phyloP scores from a whole-genome alignment of 768 basidiomycete species.

The Porphyrellus cyaneotinctus region DNA sequence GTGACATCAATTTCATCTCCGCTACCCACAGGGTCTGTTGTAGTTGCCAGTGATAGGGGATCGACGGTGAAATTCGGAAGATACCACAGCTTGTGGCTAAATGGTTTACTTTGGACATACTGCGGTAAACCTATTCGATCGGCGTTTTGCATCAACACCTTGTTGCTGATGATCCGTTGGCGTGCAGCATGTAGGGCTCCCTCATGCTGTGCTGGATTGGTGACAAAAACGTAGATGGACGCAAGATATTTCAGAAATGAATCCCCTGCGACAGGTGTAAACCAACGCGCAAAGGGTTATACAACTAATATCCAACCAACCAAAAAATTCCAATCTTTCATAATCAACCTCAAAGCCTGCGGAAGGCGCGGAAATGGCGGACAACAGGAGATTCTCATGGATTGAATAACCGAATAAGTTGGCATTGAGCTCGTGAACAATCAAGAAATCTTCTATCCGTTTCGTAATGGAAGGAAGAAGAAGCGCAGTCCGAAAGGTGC shows the following conservation, averaged over 20 bases:
- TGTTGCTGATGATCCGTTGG: slow-evolving; percentile 73
- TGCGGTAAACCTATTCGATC: slow-evolving; percentile 57
- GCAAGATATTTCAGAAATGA: slow-evolving; percentile 78
- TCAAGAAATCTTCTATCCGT: slow-evolving; percentile 67
- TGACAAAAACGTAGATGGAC: slow-evolving; percentile 71
- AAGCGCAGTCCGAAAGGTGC: slow-evolving; percentile 63
- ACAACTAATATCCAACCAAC: slow-evolving; percentile 46
- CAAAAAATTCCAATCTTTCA: slow-evolving; percentile 80
- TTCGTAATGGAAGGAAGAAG: slow-evolving; percentile 72
- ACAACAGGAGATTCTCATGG: slow-evolving; percentile 54
- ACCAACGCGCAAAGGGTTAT: slow-evolving; percentile 21
- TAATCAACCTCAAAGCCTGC: slow-evolving; percentile 71
- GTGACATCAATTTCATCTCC: slow-evolving; percentile 29
- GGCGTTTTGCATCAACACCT: slow-evolving; percentile 53
- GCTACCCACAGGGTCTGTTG: slow-evolving; percentile 22
- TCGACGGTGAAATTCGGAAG: slow-evolving; percentile 44
- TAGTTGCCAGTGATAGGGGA: slow-evolving; percentile 15
- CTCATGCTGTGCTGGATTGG: slow-evolving; percentile 59
- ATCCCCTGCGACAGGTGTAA: slow-evolving; percentile 48
- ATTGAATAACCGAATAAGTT: slow-evolving; percentile 61
- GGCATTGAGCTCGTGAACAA: slow-evolving; percentile 76
- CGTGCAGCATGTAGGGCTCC: slow-evolving; percentile 64
- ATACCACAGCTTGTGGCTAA: slow-evolving; percentile 62
- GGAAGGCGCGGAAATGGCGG: slow-evolving; percentile 68
- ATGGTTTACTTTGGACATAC: slow-evolving; percentile 71